Conservation (phyloP, 2,329 filamentous ascomycete species). For the Immersiporthe knoxdaviesiana region DNA sequence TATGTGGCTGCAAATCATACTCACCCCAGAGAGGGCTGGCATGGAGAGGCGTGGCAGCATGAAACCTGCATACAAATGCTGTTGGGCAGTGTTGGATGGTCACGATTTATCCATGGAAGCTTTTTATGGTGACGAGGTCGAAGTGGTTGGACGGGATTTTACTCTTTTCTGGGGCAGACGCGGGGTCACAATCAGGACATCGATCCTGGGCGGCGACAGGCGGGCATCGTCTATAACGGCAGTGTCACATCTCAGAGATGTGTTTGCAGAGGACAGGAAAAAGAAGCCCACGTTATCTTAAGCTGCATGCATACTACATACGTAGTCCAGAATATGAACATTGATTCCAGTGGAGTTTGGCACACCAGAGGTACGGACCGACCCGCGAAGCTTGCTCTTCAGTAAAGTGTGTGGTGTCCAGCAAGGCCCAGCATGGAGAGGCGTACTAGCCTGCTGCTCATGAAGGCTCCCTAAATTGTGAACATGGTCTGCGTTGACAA, state of each 20-base stretch:
- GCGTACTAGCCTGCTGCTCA: not conserved
- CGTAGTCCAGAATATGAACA: conserved; percentile 25
- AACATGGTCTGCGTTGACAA: not conserved
- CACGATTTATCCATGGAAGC: not conserved
- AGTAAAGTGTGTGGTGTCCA: no score
- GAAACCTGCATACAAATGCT: conserved; percentile 4
- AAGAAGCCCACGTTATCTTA: conserved; percentile 24
- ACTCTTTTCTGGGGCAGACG: not conserved
- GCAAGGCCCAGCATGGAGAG: not conserved
- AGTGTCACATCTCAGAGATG: conserved; percentile 7
- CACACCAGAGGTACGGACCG: not conserved
- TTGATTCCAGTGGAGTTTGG: not conserved
- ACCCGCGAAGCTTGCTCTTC: not conserved
- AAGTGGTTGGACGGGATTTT: not conserved
- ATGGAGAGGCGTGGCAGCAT: not conserved
- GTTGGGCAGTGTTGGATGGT: not conserved
- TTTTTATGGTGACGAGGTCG: not conserved
- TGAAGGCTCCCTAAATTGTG: not conserved
- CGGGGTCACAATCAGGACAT: not conserved
- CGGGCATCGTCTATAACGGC: not conserved
- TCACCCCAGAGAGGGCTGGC: not conserved
- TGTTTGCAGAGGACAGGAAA: not conserved
- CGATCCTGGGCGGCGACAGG: not conserved
- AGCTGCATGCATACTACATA: conserved; percentile 23
- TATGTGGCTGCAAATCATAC: not conserved